These are phyloP conservation scores for Aurifilum marmelostoma DNA, from an alignment of 2,329 filamentous ascomycete genomes.

Conservation along the genomic window DNA sequence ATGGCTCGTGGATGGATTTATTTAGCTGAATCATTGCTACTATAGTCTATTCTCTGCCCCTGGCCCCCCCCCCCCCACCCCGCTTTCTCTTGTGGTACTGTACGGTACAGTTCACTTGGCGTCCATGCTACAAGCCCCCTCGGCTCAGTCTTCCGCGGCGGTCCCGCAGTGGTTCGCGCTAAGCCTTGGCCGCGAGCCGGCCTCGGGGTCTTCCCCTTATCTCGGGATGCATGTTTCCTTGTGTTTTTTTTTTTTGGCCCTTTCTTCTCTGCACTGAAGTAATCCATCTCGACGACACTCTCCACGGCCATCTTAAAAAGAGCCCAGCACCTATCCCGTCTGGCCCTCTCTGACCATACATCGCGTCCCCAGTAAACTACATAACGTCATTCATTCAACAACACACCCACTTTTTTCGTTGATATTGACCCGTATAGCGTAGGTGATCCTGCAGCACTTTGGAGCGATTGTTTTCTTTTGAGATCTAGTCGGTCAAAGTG, in stretches of 20 bases:
- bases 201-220: not conserved
- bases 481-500: conserved; percentile 32
- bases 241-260: not conserved
- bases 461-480: not conserved
- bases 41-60: not conserved
- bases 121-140: not conserved
- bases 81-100: too few relatives aligned
- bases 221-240: not conserved
- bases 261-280: not conserved
- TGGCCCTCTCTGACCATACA: not conserved
- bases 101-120: too few relatives aligned
- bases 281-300: not conserved
- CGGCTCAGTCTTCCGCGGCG: not conserved
- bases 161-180: not conserved
- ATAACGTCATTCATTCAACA: not conserved
- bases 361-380: not conserved
- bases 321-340: not conserved
- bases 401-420: not conserved
- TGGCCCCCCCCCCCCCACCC: too few relatives aligned
- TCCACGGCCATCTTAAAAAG: not conserved
- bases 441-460: not conserved
- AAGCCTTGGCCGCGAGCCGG: not conserved
- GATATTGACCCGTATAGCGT: not conserved
- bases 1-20: not conserved
- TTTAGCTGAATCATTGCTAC: not conserved